Conservation (phyloP, 345 rosid genomes). For the Ceriops zippeliana region DNA sequence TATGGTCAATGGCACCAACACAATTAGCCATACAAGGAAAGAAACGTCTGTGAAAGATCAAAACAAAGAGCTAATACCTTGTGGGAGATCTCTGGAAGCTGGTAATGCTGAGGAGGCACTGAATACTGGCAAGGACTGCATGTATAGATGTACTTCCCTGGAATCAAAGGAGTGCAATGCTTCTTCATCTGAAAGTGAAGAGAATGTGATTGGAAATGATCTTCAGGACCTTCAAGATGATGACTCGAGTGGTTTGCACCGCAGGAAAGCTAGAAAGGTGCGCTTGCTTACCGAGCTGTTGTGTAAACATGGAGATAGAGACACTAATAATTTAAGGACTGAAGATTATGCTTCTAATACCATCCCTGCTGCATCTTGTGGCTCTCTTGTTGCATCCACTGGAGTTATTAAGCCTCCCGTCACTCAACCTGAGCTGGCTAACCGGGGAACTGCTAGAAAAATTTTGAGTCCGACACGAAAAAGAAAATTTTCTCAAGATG, state of each 20-base stretch:
- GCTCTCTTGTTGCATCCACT: slow-evolving; percentile 16
- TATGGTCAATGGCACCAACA: slow-evolving; percentile 15
- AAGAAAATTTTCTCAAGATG: slow-evolving; percentile 48
- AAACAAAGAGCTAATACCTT: slow-evolving; percentile 19
- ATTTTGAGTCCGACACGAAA: slow-evolving; percentile 43
- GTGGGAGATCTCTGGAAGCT: slow-evolving; percentile 29
- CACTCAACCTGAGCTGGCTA: slow-evolving; percentile 18
- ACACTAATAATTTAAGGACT: slow-evolving; percentile 17
- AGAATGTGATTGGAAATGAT: slow-evolving; percentile 28
- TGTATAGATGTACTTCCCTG: slow-evolving; percentile 29
- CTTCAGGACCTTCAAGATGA: slow-evolving; percentile 24
- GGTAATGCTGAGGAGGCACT: slow-evolving; percentile 32
- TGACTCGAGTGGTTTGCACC: slow-evolving; percentile 41
- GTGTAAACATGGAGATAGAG: slow-evolving; percentile 36
- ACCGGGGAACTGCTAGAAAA: slow-evolving; percentile 21
- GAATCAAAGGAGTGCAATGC: slow-evolving; percentile 37
- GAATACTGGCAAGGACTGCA: slow-evolving; percentile 27
- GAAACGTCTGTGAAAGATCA: slow-evolving; percentile 23
- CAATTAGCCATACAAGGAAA: slow-evolving; percentile 21
- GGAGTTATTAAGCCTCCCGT: slow-evolving; percentile 23
- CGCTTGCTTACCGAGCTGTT: slow-evolving; percentile 75
- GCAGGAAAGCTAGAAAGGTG: slow-evolving; percentile 60
- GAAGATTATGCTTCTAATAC: slow-evolving; percentile 34
- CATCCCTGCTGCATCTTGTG: slow-evolving; percentile 26
- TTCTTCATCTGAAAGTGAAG: slow-evolving; percentile 57